These are phyloP conservation scores for Rhododendron williamsianum DNA, from an alignment of 148 eudicot species.

Conservation along the genomic window DNA sequence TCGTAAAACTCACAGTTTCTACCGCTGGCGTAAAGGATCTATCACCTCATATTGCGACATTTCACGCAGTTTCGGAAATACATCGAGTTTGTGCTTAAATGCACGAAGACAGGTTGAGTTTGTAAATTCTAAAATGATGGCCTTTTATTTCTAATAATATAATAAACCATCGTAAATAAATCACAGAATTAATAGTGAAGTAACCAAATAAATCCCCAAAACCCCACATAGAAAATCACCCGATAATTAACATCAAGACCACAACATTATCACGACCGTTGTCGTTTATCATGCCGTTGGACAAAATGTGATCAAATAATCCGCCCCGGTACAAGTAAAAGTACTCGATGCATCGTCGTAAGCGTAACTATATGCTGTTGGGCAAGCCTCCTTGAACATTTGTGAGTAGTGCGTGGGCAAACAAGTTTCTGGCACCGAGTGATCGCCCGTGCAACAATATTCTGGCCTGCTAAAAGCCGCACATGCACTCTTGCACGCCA, in stretches of 20 bases:
- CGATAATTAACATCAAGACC: background rate
- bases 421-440: conserved; percentile 49
- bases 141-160: no score
- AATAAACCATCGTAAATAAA: background rate
- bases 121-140: background rate
- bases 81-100: no score
- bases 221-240: background rate
- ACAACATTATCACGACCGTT: background rate
- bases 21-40: no score
- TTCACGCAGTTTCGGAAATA: no score
- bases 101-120: background rate
- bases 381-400: conserved; percentile 75
- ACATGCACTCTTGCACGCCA: conserved; percentile 80
- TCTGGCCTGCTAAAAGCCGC: conserved; percentile 50
- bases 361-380: conserved; percentile 76
- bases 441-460: conserved; percentile 69
- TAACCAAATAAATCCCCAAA: background rate
- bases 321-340: conserved; percentile 62
- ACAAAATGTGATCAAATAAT: conserved; percentile 73
- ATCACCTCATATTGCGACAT: no score
- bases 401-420: conserved; percentile 54
- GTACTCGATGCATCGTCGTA: conserved; percentile 84
- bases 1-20: no score
- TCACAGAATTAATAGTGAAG: background rate
- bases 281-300: conserved; percentile 15